These are phyloP conservation scores for Colletotrichum caudatum DNA, from an alignment of 2,329 filamentous ascomycete species.

Conservation along the genomic window DNA sequence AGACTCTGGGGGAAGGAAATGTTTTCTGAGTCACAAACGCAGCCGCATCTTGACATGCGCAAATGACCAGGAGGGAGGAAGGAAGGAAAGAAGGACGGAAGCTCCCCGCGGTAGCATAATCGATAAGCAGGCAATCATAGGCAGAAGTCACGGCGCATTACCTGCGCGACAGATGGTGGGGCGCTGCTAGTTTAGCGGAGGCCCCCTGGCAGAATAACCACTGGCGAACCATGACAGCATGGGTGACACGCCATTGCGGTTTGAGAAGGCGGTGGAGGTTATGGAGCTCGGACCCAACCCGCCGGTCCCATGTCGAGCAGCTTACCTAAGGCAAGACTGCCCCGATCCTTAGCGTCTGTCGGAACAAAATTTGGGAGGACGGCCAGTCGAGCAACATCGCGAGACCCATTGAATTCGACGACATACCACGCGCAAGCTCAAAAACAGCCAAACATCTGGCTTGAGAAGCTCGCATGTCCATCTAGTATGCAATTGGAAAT, in stretches of 20 bases:
- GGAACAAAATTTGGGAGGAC: constrained; percentile 37
- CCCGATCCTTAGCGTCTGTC: constrained; percentile 32
- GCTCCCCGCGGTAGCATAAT: constrained; percentile 34
- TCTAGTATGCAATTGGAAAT: neutral
- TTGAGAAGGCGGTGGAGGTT: constrained; percentile 23
- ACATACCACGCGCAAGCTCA: constrained; percentile 29
- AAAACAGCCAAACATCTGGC: constrained; percentile 6
- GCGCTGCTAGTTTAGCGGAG: constrained; percentile 37
- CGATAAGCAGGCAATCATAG: constrained; percentile 36
- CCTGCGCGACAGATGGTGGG: constrained; percentile 27
- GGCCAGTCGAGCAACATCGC: constrained; percentile 28
- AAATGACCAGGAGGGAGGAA: neutral
- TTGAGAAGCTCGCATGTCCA: constrained; percentile 14
- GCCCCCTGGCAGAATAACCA: constrained; percentile 8
- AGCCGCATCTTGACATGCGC: neutral
- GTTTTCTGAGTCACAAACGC: no score
- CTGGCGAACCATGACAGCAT: constrained; percentile 23
- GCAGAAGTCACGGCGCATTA: constrained; percentile 28
- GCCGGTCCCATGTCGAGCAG: neutral
- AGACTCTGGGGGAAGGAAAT: no score
- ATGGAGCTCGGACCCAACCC: neutral
- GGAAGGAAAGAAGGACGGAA: constrained; percentile 11
- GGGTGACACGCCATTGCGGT: neutral
- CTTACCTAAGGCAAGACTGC: constrained; percentile 34
- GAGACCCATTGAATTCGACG: constrained; percentile 23